Percentiles rank a stretch among this genome's conserved stretches.
Evolutionary conservation across 2,329 filamentous ascomycete genomes (phyloP).

Genomic region (Basipetospora sp.): DNA sequence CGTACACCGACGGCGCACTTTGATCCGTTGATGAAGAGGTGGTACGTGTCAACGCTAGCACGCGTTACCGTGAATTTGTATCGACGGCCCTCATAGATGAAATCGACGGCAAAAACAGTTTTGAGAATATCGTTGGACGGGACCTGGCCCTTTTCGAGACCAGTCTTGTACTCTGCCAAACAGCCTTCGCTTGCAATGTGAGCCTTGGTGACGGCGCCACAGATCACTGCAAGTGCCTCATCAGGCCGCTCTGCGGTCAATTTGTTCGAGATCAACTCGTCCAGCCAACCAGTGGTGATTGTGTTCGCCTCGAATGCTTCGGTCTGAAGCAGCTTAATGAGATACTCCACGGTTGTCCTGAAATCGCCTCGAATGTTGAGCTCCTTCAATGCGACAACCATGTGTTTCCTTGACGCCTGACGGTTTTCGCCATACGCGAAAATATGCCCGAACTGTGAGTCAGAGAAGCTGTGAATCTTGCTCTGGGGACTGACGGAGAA

Average conservation of each 20-base stretch:
- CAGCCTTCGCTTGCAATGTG: conserved; percentile 86
- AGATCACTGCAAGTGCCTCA: conserved; percentile 82
- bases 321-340: conserved; percentile 96
- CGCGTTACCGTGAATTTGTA: conserved; percentile 98
- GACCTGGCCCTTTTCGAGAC: conserved; percentile 92
- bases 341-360: conserved; percentile 92
- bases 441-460: conserved; percentile 97
- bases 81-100: conserved; percentile 90
- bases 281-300: conserved; percentile 96
- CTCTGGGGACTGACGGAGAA: conserved; percentile 95
- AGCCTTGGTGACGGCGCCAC: conserved; percentile 86
- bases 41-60: conserved; percentile 85
- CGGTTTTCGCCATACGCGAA: conserved; percentile 98
- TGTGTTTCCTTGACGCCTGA: conserved; percentile 91
- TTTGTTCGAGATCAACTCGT: conserved; percentile 96
- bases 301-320: conserved; percentile 98
- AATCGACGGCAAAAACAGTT: conserved; percentile 94
- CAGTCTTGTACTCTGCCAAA: conserved; percentile 71
- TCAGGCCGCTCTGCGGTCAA: conserved; percentile 92
- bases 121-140: conserved; percentile 92
- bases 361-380: conserved; percentile 99
- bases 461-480: conserved; percentile 97
- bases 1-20: conserved; percentile 89
- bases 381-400: conserved; percentile 97
- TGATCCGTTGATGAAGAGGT: conserved; percentile 96